phyloP scores from a whole-genome alignment of 805 yeast species.

The Saccharomyces cerevisiae region DNA sequence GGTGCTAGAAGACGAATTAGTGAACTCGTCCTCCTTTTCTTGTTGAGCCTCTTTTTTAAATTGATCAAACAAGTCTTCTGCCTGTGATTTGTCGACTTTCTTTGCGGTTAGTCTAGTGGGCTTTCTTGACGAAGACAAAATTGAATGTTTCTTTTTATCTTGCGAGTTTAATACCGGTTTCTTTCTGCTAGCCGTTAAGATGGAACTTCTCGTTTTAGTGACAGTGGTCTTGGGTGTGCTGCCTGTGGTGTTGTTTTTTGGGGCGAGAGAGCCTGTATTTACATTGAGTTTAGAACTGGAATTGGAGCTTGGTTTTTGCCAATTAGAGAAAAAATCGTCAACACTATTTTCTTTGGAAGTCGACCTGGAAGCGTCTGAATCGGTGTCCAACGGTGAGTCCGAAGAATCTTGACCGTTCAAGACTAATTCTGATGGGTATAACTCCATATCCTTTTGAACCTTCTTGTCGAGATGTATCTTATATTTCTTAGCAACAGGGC shows the following conservation, averaged over 20 bases:
- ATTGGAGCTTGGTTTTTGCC: conserved; percentile 64
- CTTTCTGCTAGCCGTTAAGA: conserved; percentile 12
- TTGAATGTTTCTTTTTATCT: conserved; percentile 35
- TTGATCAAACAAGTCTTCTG: conserved; percentile 44
- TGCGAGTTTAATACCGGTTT: conserved; percentile 13
- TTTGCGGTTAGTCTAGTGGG: conserved; percentile 49
- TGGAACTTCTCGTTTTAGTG: conserved; percentile 9
- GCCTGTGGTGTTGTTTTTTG: conserved; percentile 1
- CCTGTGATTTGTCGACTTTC: conserved; percentile 47
- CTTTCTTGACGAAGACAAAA: conserved; percentile 48
- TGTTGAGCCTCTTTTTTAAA: conserved; percentile 71
- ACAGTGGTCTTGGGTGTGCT: neutral
- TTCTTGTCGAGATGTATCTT: conserved; percentile 69
- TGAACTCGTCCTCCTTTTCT: conserved; percentile 58
- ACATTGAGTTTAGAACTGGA: conserved; percentile 23
- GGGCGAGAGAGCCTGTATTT: conserved; percentile 30
- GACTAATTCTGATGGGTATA: conserved; percentile 67
- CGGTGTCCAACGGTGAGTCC: conserved; percentile 16
- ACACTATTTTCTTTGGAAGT: conserved; percentile 37
- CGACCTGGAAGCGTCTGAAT: conserved; percentile 24
- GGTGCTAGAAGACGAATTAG: conserved; percentile 6
- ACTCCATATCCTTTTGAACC: conserved; percentile 55
- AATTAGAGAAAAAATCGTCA: conserved; percentile 86
- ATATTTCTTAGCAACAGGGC: conserved; percentile 71
- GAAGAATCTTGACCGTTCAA: conserved; percentile 27